Percentiles rank a stretch among this genome's conserved stretches.
phyloP scores from a whole-genome alignment of 148 eudicot genomes.

The Limonium bicolor region DNA sequence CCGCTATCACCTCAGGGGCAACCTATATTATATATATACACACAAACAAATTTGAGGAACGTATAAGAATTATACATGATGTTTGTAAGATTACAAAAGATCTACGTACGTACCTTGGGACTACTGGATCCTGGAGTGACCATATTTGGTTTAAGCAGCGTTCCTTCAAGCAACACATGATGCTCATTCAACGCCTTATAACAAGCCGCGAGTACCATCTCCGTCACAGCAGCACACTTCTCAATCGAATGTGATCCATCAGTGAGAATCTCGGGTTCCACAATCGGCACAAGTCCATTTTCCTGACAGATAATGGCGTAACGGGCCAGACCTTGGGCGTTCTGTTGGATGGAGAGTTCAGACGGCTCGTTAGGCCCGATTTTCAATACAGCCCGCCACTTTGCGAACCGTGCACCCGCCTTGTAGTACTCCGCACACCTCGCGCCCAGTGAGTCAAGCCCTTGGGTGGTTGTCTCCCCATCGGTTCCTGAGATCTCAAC shows the following conservation, averaged over 20 bases:
- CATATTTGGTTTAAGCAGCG: slow-evolving; percentile 88
- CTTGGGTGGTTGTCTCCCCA: slow-evolving; percentile 87
- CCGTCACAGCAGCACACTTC: slow-evolving; percentile 64
- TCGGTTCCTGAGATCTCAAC: slow-evolving; percentile 79
- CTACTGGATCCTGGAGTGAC: slow-evolving; percentile 75
- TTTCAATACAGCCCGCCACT: slow-evolving; percentile 80
- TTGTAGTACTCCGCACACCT: slow-evolving; percentile 56
- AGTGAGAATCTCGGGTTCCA: slow-evolving; percentile 82
- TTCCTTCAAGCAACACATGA: slow-evolving; percentile 82
- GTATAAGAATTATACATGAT: neutral
- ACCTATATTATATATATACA: slow-evolving; percentile 22
- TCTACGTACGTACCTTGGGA: neutral
- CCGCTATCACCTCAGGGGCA: slow-evolving; percentile 63
- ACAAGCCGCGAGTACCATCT: slow-evolving; percentile 73
- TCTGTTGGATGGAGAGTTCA: slow-evolving; percentile 52
- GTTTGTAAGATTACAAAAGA: neutral
- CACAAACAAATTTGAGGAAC: neutral
- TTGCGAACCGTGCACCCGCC: slow-evolving; percentile 74
- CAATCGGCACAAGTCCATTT: slow-evolving; percentile 81
- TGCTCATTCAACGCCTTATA: slow-evolving; percentile 90
- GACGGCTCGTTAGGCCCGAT: slow-evolving; percentile 79
- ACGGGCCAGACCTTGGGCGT: slow-evolving; percentile 79
- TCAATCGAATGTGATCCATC: slow-evolving; percentile 69
- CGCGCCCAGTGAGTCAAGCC: slow-evolving; percentile 56
- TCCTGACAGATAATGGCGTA: slow-evolving; percentile 92